Conservation (phyloP, 2,329 filamentous ascomycete genomes). For the Emmonsiellopsis sp. region DNA sequence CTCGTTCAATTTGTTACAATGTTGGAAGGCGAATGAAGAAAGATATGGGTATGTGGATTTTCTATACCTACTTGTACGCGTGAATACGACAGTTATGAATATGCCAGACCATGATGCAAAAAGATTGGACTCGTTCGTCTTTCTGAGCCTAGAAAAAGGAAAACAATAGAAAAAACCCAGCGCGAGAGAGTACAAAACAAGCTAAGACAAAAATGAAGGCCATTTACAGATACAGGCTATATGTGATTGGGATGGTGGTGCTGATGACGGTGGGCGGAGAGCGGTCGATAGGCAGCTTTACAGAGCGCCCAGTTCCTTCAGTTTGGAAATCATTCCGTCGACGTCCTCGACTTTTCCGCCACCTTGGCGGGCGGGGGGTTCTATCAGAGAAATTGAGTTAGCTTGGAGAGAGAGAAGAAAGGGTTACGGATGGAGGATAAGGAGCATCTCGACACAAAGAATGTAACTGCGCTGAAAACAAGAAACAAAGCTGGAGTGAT, state of each 20-base stretch:
- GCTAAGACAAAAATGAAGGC: not conserved
- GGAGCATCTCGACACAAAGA: not conserved
- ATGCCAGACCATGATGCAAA: no score
- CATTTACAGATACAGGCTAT: not conserved
- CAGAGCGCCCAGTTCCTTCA: slow-evolving; percentile 92
- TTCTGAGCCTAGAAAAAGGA: not conserved
- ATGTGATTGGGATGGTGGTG: not conserved
- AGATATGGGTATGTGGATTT: no score
- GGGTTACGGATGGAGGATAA: not conserved
- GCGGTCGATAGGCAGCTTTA: slow-evolving; percentile 32
- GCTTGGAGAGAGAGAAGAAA: not conserved
- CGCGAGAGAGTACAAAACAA: not conserved
- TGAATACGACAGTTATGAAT: no score
- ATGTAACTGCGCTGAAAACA: not conserved
- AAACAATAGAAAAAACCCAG: not conserved
- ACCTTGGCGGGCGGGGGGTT: slow-evolving; percentile 78
- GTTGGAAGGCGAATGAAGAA: no score
- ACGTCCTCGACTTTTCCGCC: slow-evolving; percentile 97
- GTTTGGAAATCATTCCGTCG: slow-evolving; percentile 81
- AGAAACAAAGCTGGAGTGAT: not conserved
- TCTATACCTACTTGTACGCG: no score
- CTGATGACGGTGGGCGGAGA: not conserved
- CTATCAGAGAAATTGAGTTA: slow-evolving; percentile 33
- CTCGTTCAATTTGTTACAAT: no score
- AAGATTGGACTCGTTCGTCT: not conserved